phyloP scores from a whole-genome alignment of 2,329 filamentous ascomycete genomes.

The Arthroderma sp. region DNA sequence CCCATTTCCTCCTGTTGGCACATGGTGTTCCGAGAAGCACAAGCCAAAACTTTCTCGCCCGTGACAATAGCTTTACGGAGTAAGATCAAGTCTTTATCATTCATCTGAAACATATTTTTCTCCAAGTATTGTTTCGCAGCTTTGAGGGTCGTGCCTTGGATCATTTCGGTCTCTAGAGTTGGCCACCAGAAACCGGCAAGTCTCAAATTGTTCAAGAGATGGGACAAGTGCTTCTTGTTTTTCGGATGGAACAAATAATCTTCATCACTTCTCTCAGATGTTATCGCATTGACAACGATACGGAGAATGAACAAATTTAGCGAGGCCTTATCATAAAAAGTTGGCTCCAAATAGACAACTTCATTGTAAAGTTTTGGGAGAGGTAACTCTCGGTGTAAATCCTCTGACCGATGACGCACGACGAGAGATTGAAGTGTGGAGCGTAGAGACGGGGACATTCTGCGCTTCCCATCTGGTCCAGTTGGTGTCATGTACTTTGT shows the following conservation, averaged over 20 bases:
- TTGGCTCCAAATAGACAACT: conserved; percentile 63
- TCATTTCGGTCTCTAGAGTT: conserved; percentile 50
- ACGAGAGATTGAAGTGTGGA: conserved; percentile 66
- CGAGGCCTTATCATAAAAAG: conserved; percentile 70
- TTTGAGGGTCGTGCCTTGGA: conserved; percentile 53
- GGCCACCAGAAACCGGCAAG: conserved; percentile 80
- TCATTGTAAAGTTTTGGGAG: conserved; percentile 64
- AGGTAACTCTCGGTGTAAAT: conserved; percentile 51
- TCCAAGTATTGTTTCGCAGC: conserved; percentile 56
- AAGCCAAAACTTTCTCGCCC: conserved; percentile 48
- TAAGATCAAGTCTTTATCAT: conserved; percentile 46
- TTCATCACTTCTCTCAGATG: conserved; percentile 67
- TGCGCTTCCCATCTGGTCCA: conserved; percentile 42
- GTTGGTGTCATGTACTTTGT: conserved; percentile 56
- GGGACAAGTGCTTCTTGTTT: conserved; percentile 54
- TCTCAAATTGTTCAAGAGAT: conserved; percentile 64
- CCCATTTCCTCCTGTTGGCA: conserved; percentile 67
- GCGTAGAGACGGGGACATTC: conserved; percentile 41
- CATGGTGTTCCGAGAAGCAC: conserved; percentile 53
- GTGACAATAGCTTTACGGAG: conserved; percentile 55
- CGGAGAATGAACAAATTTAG: conserved; percentile 77
- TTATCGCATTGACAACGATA: conserved; percentile 74
- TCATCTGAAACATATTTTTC: conserved; percentile 49
- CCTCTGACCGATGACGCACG: conserved; percentile 62
- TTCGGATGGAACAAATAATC: conserved; percentile 82